Percentiles rank a stretch among this genome's conserved stretches.
phyloP scores from a whole-genome alignment of 192 early-diverging fungal species.

The Coemansia nantahalensis region DNA sequence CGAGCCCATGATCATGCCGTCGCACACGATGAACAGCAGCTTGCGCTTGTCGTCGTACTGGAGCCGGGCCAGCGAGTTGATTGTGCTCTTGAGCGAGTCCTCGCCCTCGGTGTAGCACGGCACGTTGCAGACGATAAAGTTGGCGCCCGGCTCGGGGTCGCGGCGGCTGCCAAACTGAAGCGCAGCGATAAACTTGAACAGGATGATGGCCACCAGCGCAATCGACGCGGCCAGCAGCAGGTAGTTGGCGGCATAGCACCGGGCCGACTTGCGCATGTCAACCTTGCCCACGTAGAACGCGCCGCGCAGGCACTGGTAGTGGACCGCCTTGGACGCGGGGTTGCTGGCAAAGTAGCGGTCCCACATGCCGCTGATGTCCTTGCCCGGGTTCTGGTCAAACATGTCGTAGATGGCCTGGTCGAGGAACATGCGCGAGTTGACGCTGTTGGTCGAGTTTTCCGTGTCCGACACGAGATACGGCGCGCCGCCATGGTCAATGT shows the following conservation, averaged over 20 bases:
- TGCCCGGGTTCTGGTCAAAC: constrained; percentile 62
- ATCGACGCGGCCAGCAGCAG: constrained; percentile 77
- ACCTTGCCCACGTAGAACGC: constrained; percentile 85
- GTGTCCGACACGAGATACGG: constrained; percentile 50
- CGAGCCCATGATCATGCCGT: constrained; percentile 96
- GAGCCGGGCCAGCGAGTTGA: constrained; percentile 88
- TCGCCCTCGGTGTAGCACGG: constrained; percentile 99
- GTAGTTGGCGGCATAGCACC: constrained; percentile 81
- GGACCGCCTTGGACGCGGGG: constrained; percentile 44
- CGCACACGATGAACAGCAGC: constrained; percentile 91
- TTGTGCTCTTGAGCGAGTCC: constrained; percentile 85
- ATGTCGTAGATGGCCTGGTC: constrained; percentile 58
- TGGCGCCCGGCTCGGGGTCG: constrained; percentile 78
- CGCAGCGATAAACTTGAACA: constrained; percentile 96
- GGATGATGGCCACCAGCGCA: constrained; percentile 78
- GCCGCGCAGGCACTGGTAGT: constrained; percentile 75
- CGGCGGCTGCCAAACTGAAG: constrained; percentile 77
- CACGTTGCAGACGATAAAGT: constrained; percentile 92
- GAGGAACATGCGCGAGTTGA: constrained; percentile 57
- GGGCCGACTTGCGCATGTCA: constrained; percentile 75
- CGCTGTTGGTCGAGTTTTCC: constrained; percentile 36
- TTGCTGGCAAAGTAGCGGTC: constrained; percentile 55
- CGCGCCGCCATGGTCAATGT: constrained; percentile 54
- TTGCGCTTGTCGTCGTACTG: constrained; percentile 98
- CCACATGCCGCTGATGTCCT: constrained; percentile 63